Evolutionary conservation across 768 basidiomycete genomes (phyloP).

Genomic region (Hericium coralloides): DNA sequence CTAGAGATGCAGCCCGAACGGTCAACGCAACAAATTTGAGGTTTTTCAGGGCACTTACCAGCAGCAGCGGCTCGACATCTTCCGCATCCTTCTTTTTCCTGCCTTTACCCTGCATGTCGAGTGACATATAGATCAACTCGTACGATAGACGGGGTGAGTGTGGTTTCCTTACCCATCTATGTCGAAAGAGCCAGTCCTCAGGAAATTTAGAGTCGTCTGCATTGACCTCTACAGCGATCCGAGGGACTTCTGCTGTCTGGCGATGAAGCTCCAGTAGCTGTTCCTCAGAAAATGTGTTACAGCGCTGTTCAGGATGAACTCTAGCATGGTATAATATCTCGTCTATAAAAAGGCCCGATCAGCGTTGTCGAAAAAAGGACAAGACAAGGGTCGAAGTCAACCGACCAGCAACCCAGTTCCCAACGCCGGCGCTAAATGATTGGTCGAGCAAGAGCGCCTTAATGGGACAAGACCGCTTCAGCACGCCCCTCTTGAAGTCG

Average conservation of each 20-base stretch:
- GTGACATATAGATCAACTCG: slow-evolving; percentile 14
- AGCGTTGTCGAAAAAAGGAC: not conserved
- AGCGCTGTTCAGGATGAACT: slow-evolving; percentile 64
- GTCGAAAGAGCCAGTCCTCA: slow-evolving; percentile 54
- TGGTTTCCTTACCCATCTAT: slow-evolving; percentile 49
- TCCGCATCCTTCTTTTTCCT: slow-evolving; percentile 43
- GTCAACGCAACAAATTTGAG: not conserved
- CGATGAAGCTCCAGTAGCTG: slow-evolving; percentile 44
- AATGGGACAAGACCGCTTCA: slow-evolving; percentile 52
- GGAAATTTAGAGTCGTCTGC: slow-evolving; percentile 66
- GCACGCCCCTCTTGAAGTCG: slow-evolving; percentile 39
- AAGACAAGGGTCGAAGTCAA: not conserved
- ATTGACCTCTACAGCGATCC: slow-evolving; percentile 54
- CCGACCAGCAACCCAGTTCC: slow-evolving; percentile 74
- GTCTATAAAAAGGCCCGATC: slow-evolving; percentile 26
- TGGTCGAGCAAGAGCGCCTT: slow-evolving; percentile 76
- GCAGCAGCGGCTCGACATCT: slow-evolving; percentile 19
- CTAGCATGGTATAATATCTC: slow-evolving; percentile 69
- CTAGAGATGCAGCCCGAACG: slow-evolving; percentile 24
- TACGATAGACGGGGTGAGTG: not conserved
- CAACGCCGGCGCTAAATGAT: slow-evolving; percentile 72
- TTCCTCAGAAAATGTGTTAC: slow-evolving; percentile 40
- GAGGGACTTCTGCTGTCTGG: slow-evolving; percentile 46
- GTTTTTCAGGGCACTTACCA: slow-evolving; percentile 27
- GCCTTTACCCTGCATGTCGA: slow-evolving; percentile 35